Evolutionary conservation across 192 early-diverging fungal species (phyloP).

Genomic region (Coemansia sp.): DNA sequence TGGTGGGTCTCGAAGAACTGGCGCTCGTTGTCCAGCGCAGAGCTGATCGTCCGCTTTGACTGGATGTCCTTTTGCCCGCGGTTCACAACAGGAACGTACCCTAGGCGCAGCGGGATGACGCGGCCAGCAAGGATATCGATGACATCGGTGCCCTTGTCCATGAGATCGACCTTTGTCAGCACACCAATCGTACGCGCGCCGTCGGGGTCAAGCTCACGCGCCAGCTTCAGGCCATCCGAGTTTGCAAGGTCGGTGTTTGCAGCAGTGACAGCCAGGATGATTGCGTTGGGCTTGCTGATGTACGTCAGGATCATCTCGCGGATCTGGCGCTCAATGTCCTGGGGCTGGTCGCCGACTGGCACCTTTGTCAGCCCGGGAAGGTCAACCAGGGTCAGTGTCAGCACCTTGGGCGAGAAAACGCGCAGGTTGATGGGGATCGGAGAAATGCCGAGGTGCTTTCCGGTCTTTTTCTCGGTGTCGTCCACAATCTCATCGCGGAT

Average conservation of each 20-base stretch:
- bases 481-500: slow-evolving; percentile 94
- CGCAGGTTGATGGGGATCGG: slow-evolving; percentile 95
- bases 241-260: slow-evolving; percentile 99
- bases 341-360: slow-evolving; percentile 98
- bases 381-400: slow-evolving; percentile 98
- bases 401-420: slow-evolving; percentile 96
- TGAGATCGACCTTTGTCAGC: slow-evolving; percentile 98
- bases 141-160: slow-evolving; percentile 99
- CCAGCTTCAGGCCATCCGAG: slow-evolving; percentile 98
- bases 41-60: slow-evolving; percentile 81
- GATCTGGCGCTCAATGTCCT: slow-evolving; percentile 98
- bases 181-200: slow-evolving; percentile 98
- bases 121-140: slow-evolving; percentile 98
- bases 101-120: slow-evolving; percentile 93
- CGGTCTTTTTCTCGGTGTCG: slow-evolving; percentile 89
- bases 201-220: slow-evolving; percentile 98
- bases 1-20: slow-evolving; percentile 94
- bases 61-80: slow-evolving; percentile 98
- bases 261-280: slow-evolving; percentile 96
- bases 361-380: slow-evolving; percentile 99
- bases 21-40: slow-evolving; percentile 86
- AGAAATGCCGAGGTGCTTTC: slow-evolving; percentile 85
- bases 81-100: slow-evolving; percentile 99
- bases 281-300: slow-evolving; percentile 95
- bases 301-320: slow-evolving; percentile 98